phyloP scores from a whole-genome alignment of 257 asterid species.

The Solanum etuberosum region DNA sequence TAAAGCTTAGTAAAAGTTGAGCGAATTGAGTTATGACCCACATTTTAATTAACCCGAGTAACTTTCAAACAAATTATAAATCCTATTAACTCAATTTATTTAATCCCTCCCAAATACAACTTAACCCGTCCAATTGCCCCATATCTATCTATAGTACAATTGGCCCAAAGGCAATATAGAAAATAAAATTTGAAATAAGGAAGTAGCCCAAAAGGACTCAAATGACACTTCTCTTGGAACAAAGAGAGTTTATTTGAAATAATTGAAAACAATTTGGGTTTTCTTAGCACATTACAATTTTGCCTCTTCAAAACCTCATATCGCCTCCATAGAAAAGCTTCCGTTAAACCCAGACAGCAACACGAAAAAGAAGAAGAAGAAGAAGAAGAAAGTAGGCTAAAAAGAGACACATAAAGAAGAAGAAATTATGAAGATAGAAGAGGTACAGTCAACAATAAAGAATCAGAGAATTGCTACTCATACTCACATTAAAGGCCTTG shows the following conservation, averaged over 20 bases:
- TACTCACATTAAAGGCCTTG: conserved; percentile 50
- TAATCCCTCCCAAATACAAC: background rate
- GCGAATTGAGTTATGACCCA: too few species aligned
- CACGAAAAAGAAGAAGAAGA: background rate
- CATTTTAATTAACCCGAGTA: too few species aligned
- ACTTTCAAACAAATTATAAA: too few species aligned
- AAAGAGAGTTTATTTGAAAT: background rate
- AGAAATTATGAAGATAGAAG: conserved; percentile 33
- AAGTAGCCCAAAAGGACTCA: background rate
- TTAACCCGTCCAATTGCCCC: background rate
- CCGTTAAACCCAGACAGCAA: background rate
- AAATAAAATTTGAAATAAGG: background rate
- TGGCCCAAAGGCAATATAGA: background rate
- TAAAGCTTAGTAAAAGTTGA: too few species aligned
- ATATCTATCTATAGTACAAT: background rate
- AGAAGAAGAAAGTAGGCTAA: too few species aligned
- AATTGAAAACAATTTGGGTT: background rate
- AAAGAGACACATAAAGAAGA: background rate
- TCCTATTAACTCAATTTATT: background rate
- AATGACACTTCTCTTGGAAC: background rate
- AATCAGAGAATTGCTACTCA: conserved; percentile 41
- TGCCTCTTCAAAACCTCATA: background rate
- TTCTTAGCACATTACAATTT: background rate
- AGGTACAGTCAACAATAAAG: conserved; percentile 38
- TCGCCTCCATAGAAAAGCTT: conserved; percentile 6